phyloP scores from a whole-genome alignment of 208 protist genomes.

The Leishmania major region DNA sequence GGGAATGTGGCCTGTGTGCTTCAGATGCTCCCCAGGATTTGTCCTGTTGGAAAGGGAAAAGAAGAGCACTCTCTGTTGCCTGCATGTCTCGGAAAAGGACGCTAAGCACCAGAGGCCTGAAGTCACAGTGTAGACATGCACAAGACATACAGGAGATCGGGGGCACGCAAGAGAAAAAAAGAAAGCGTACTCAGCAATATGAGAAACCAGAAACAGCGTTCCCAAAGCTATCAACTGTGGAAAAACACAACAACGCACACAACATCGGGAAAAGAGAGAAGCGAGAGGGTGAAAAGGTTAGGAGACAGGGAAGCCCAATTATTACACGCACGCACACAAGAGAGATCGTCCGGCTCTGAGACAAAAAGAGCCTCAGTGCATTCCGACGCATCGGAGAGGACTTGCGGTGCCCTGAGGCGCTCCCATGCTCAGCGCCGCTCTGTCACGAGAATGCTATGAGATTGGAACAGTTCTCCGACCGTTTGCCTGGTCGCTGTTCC shows the following conservation, averaged over 20 bases:
- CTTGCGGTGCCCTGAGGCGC: not conserved
- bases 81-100: conserved; percentile 1
- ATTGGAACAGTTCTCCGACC: conserved; percentile 35
- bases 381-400: not conserved
- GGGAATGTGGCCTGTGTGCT: not conserved
- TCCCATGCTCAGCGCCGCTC: not conserved
- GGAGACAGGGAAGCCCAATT: not conserved
- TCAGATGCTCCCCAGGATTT: not conserved
- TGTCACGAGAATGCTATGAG: conserved; percentile 21
- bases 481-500: conserved; percentile 23
- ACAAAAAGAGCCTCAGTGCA: not conserved
- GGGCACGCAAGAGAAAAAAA: not conserved
- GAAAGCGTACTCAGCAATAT: conserved; percentile 13
- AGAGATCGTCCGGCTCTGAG: not conserved
- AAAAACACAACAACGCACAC: conserved; percentile 4
- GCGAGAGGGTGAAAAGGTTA: not conserved
- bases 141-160: not conserved
- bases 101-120: not conserved
- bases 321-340: conserved; percentile 2
- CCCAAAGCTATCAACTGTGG: not conserved
- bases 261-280: not conserved
- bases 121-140: not conserved
- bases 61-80: not conserved
- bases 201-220: conserved; percentile 14
- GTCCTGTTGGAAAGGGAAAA: conserved; percentile 1